Evolutionary conservation across 2,329 filamentous ascomycete genomes (phyloP).

Genomic region (Didymellaceae sp.): DNA sequence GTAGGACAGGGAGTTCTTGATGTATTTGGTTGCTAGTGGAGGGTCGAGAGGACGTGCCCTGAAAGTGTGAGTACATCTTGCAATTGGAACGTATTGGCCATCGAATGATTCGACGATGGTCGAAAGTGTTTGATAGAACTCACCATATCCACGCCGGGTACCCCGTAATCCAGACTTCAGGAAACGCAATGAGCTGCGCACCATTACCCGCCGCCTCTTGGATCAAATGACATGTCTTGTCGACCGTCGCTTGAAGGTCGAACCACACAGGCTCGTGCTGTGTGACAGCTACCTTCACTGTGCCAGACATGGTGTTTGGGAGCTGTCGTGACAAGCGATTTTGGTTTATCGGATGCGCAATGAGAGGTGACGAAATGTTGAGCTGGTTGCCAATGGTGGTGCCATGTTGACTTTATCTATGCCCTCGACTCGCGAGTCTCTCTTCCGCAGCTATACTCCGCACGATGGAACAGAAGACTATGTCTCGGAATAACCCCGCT

Average conservation of each 20-base stretch:
- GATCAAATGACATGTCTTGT: conserved; percentile 65
- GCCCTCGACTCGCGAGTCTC: background rate
- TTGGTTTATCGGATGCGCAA: too few relatives aligned
- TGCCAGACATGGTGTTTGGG: conserved; percentile 1
- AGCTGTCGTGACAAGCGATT: background rate
- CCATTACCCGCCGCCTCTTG: conserved; percentile 60
- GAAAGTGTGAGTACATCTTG: conserved; percentile 1
- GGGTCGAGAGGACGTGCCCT: conserved; percentile 53
- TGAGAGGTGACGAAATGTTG: background rate
- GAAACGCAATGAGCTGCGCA: conserved; percentile 61
- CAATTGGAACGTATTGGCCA: background rate
- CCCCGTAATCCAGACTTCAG: conserved; percentile 55
- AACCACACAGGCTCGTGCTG: conserved; percentile 68
- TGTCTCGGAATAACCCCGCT: conserved; percentile 1
- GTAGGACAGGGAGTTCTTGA: conserved; percentile 52
- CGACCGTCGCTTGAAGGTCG: conserved; percentile 60
- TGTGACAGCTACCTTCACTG: conserved; percentile 55
- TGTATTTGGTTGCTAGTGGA: conserved; percentile 50
- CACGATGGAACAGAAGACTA: background rate
- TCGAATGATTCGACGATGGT: too few relatives aligned
- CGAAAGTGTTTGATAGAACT: conserved; percentile 6
- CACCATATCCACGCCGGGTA: conserved; percentile 58
- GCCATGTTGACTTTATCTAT: background rate
- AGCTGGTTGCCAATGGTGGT: background rate
- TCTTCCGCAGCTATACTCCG: background rate